Evolutionary conservation across 768 basidiomycete genomes (phyloP).

Genomic region (Lactarius tabidus): DNA sequence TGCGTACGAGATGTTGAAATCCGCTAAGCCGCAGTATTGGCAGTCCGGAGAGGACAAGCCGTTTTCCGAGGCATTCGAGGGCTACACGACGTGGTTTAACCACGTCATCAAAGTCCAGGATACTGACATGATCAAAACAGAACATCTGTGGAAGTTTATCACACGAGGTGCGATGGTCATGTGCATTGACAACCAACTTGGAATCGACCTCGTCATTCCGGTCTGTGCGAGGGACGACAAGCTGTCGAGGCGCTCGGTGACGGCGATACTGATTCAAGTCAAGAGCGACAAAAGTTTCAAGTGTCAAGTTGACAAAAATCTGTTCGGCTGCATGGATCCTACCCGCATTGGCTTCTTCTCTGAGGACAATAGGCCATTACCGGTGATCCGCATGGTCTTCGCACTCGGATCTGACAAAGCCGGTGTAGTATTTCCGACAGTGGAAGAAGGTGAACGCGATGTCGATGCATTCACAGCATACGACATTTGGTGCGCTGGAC

Average conservation of each 20-base stretch:
- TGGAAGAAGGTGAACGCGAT: no score
- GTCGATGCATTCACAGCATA: no score
- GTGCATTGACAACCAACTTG: not conserved
- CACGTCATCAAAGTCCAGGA: not conserved
- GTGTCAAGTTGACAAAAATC: no score
- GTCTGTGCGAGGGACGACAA: not conserved
- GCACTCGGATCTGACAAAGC: no score
- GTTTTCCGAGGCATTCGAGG: not conserved
- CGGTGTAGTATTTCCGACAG: no score
- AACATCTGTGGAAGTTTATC: not conserved
- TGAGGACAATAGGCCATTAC: no score
- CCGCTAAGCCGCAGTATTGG: not conserved
- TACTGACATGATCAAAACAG: not conserved
- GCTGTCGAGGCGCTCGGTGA: not conserved
- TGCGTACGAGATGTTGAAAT: not conserved
- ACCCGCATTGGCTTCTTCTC: no score
- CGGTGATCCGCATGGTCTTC: no score
- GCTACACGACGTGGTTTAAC: not conserved
- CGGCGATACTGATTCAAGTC: not conserved
- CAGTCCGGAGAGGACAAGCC: not conserved
- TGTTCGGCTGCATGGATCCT: no score
- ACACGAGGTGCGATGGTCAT: slow-evolving; percentile 1
- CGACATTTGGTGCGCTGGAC: no score
- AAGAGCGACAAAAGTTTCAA: not conserved
- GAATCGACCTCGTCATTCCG: not conserved